Evolutionary conservation across 2,329 filamentous ascomycete genomes (phyloP).

Genomic region (Fusarium decemcellulare): DNA sequence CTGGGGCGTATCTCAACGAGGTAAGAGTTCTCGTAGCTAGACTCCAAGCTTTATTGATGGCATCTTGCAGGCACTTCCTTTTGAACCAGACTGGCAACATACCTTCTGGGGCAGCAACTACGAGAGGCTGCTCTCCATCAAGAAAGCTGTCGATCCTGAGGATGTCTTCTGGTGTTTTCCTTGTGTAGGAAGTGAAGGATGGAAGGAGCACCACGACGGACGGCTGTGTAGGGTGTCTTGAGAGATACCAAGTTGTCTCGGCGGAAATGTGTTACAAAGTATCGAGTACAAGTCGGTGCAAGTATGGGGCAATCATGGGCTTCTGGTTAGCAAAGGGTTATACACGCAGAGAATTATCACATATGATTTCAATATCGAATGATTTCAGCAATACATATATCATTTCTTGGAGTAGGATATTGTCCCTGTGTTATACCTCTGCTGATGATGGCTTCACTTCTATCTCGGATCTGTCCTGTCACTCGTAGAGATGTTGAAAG

Average conservation of each 20-base stretch:
- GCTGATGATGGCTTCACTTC: too few species aligned
- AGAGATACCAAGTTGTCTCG: neutral
- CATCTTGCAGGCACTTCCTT: slow-evolving; percentile 49
- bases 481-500: too few species aligned
- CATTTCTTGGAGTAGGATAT: too few species aligned
- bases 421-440: too few species aligned
- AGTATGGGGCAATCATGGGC: too few species aligned
- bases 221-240: slow-evolving; percentile 42
- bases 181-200: slow-evolving; percentile 62
- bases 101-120: slow-evolving; percentile 64
- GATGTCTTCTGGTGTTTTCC: slow-evolving; percentile 65
- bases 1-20: slow-evolving; percentile 63
- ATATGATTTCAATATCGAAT: too few species aligned
- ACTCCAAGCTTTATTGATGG: accelerated
- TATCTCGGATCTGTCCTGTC: too few species aligned
- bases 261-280: too few species aligned
- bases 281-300: too few species aligned
- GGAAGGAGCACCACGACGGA: slow-evolving; percentile 47
- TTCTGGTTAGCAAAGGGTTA: too few species aligned
- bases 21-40: slow-evolving; percentile 40
- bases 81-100: slow-evolving; percentile 55
- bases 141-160: slow-evolving; percentile 60
- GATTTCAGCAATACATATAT: too few species aligned
- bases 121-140: slow-evolving; percentile 58
- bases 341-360: too few species aligned